phyloP scores from a whole-genome alignment of 306 rosid species.

The Cicer judaicum region DNA sequence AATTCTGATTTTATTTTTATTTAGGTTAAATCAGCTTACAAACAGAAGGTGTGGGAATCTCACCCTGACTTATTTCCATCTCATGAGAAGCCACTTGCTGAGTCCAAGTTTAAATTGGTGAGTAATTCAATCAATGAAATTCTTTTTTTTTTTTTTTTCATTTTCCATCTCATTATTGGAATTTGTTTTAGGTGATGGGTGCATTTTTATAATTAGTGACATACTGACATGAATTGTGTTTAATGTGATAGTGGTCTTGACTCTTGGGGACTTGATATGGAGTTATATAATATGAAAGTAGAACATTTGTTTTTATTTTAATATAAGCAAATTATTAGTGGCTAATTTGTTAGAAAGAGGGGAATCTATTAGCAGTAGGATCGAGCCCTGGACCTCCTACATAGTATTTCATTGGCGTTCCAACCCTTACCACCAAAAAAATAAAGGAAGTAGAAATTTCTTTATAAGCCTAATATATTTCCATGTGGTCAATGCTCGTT shows the following conservation, averaged over 20 bases:
- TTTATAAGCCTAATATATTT: too few relatives aligned
- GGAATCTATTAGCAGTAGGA: background rate
- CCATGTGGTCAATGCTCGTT: background rate
- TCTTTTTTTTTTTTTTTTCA: background rate
- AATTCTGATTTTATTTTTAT: background rate
- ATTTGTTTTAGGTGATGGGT: background rate
- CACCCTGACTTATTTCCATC: slow-evolving; percentile 81
- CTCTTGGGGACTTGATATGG: background rate
- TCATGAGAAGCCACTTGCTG: slow-evolving; percentile 66
- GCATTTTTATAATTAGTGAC: background rate
- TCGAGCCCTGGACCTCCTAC: background rate
- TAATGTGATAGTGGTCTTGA: background rate
- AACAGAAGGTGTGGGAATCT: slow-evolving; percentile 78
- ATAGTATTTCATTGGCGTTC: too few relatives aligned
- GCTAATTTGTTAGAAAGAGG: background rate
- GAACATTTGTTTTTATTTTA: background rate
- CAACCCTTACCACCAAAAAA: too few relatives aligned
- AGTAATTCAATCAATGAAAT: slow-evolving; percentile 9
- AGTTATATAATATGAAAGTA: background rate
- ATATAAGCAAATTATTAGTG: background rate
- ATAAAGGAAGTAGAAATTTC: too few relatives aligned
- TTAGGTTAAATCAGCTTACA: slow-evolving; percentile 79
- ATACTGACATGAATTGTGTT: background rate
- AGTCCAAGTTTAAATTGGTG: slow-evolving; percentile 73
- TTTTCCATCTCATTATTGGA: background rate